Conservation (phyloP, 2,329 filamentous ascomycete species). For the Aspergillus aculeatus region DNA sequence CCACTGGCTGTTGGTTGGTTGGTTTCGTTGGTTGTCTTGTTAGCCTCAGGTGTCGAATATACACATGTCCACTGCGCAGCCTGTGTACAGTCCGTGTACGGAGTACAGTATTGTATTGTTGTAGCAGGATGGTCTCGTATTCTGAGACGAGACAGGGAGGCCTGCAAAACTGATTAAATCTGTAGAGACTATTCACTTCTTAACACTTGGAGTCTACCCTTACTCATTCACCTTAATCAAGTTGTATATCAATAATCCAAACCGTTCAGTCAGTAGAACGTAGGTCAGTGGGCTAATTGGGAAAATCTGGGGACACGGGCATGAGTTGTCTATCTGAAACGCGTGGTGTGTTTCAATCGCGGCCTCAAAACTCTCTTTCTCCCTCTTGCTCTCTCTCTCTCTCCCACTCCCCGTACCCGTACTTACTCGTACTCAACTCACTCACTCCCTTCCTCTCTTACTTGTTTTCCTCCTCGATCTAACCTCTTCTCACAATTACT, state of each 20-base stretch:
- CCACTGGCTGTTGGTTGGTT: too few species aligned
- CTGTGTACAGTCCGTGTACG: too few species aligned
- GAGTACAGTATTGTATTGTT: background rate
- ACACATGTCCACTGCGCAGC: too few species aligned
- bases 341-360: slow-evolving; percentile 17
- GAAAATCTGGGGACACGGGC: slow-evolving; percentile 2
- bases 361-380: slow-evolving; percentile 12
- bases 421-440: background rate
- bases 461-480: background rate
- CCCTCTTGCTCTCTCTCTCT: background rate
- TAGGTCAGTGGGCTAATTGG: background rate
- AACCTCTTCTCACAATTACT: background rate
- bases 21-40: too few species aligned
- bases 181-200: too few species aligned
- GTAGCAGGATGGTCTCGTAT: background rate
- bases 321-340: slow-evolving; percentile 23
- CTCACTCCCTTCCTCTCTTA: background rate
- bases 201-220: too few species aligned
- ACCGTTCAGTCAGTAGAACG: too few species aligned
- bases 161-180: background rate
- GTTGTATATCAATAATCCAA: too few species aligned
- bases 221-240: too few species aligned
- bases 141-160: background rate
- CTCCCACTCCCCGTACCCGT: slow-evolving; percentile 4
- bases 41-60: too few species aligned